phyloP scores from a whole-genome alignment of 2,329 filamentous ascomycete genomes.

The Penicillium expansum region DNA sequence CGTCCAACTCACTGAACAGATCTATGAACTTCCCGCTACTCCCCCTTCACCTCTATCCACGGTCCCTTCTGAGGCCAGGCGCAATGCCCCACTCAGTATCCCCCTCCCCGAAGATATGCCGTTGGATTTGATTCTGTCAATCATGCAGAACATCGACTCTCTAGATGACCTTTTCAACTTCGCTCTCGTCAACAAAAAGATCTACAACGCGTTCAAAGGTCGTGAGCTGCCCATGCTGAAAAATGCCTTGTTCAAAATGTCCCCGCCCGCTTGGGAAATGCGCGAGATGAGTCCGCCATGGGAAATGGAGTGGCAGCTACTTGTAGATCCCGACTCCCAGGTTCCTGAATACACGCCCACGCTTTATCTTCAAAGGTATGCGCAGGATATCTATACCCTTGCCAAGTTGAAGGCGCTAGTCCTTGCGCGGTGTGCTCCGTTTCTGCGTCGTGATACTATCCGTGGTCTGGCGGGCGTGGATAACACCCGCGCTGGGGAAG shows the following conservation, averaged over 20 bases:
- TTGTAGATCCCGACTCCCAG: conserved; percentile 46
- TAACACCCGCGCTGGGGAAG: conserved; percentile 47
- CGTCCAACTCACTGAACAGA: conserved; percentile 20
- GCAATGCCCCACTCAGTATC: conserved; percentile 16
- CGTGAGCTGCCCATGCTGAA: conserved; percentile 56
- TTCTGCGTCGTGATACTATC: conserved; percentile 57
- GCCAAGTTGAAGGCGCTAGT: conserved; percentile 56
- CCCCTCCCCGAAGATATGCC: conserved; percentile 45
- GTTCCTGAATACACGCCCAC: conserved; percentile 54
- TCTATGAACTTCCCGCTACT: conserved; percentile 37
- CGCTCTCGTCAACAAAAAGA: conserved; percentile 54
- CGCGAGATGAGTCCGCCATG: conserved; percentile 57
- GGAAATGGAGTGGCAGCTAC: conserved; percentile 40
- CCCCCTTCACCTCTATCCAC: conserved; percentile 19
- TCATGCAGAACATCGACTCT: conserved; percentile 50
- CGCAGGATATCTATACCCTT: conserved; percentile 54
- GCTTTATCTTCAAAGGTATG: conserved; percentile 53
- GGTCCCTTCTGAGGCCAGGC: conserved; percentile 5
- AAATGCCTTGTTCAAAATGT: conserved; percentile 51
- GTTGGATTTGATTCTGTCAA: conserved; percentile 52
- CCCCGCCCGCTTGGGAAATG: conserved; percentile 59
- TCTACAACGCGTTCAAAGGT: conserved; percentile 57
- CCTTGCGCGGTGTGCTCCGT: conserved; percentile 54
- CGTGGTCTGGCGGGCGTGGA: conserved; percentile 51
- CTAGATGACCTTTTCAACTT: conserved; percentile 56